Percentiles rank a stretch among this genome's conserved stretches.
These are phyloP conservation scores for Neolentinus lepideus DNA, from an alignment of 1,284 basidiomycete species.

Conservation along the genomic window DNA sequence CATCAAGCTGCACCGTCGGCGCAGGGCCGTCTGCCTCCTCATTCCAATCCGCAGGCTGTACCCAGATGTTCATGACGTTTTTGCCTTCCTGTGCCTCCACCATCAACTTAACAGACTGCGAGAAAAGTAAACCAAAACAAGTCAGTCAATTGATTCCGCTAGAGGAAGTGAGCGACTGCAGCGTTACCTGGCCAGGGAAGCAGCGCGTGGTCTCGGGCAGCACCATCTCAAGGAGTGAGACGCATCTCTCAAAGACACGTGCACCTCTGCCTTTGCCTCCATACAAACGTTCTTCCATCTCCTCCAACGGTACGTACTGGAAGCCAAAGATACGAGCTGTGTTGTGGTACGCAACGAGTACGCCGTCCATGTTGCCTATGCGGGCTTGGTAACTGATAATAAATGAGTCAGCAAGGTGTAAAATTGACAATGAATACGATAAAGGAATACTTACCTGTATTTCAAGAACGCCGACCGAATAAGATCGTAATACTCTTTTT, in stretches of 20 bases:
- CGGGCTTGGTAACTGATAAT: slow-evolving; percentile 80
- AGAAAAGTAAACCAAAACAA: not conserved
- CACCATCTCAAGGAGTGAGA: slow-evolving; percentile 69
- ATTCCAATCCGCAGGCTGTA: slow-evolving; percentile 53
- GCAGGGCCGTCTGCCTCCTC: slow-evolving; percentile 20
- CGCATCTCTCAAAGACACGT: slow-evolving; percentile 72
- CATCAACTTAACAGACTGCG: slow-evolving; percentile 49
- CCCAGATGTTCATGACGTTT: slow-evolving; percentile 50
- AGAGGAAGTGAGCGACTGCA: not conserved
- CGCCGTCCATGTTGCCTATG: slow-evolving; percentile 97
- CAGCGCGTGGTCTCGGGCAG: slow-evolving; percentile 51
- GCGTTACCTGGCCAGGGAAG: slow-evolving; percentile 61
- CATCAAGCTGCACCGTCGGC: slow-evolving; percentile 35
- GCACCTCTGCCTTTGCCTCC: slow-evolving; percentile 58
- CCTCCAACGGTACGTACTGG: slow-evolving; percentile 84
- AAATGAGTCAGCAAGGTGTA: not conserved
- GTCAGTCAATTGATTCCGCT: not conserved
- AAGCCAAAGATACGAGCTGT: slow-evolving; percentile 88
- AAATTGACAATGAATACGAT: not conserved
- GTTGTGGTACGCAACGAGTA: slow-evolving; percentile 94
- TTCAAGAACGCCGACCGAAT: slow-evolving; percentile 93
- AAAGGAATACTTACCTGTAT: slow-evolving; percentile 56
- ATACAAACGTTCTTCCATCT: slow-evolving; percentile 85
- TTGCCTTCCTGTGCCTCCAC: slow-evolving; percentile 44
- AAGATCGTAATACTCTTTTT: slow-evolving; percentile 89